These are phyloP conservation scores for Trichosporon sp. DNA, from an alignment of 1,284 basidiomycete genomes.

Conservation along the genomic window DNA sequence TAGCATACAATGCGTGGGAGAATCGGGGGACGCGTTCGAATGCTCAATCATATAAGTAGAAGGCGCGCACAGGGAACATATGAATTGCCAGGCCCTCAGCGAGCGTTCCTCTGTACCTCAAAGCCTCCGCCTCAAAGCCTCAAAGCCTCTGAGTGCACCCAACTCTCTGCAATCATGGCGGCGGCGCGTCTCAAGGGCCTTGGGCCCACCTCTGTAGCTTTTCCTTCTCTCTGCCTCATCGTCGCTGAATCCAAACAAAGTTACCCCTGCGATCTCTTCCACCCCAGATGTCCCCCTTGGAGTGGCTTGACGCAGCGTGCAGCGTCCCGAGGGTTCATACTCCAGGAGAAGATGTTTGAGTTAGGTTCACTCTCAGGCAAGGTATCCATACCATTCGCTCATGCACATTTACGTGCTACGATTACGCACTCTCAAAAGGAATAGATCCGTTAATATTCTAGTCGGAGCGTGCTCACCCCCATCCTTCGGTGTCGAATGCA, in stretches of 20 bases:
- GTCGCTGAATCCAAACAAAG: neutral
- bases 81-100: neutral
- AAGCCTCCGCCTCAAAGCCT: no score
- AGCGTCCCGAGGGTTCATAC: neutral
- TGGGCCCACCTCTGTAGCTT: no score
- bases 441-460: neutral
- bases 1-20: neutral
- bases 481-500: neutral
- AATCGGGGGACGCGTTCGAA: neutral
- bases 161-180: no score
- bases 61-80: neutral
- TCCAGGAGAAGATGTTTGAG: neutral
- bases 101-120: neutral
- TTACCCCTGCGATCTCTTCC: neutral
- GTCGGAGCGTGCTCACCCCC: neutral
- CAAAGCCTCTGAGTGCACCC: neutral
- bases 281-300: neutral
- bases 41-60: neutral
- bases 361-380: neutral
- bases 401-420: neutral
- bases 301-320: neutral
- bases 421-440: neutral
- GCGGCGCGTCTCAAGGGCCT: no score
- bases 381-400: neutral
- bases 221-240: neutral